Evolutionary conservation across 2,329 filamentous ascomycete genomes (phyloP), one percentile per base, ranked within the genome.

Genomic region (Phoma herbarum): DNA sequence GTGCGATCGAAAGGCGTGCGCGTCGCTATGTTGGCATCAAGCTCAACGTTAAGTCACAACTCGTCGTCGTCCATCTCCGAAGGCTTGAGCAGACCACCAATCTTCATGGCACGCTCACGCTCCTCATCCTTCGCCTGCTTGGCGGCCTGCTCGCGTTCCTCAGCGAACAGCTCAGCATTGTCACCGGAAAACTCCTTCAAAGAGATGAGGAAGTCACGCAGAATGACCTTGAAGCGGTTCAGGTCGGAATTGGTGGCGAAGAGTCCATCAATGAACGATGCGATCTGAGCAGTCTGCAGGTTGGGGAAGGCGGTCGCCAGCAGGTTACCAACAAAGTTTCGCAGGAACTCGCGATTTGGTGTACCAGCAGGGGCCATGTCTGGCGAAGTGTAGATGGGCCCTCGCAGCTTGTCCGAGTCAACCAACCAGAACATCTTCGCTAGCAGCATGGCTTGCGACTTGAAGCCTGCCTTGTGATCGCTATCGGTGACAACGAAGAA

Each of bases 381-480:
- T 4, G 88, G 83, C 12, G 73, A 71, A 18, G 87, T 86, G 79
- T 97, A 99, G 66, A 99, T 92, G 0, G 94, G 94, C 5, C 93
- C 92, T 72, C 92, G 89, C 57, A 99, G 93, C 84, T 97, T 97
- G 53, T 93, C 90, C 26, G 87, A 84, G 67, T 93, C 87, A n/a
- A 97, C 88, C 56, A 97, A 93, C 83, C 93, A 96, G 81, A 99
- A 97, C 86, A 99, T 93, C 73, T 93, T 91, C 70, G 95, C 93
- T 61, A 99, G 82, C 47, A 99, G 83, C 86, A 95, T 90, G 3
- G 93, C 93, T 81, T 99, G 95, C 9, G 93, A 95, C 84, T 99
- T 99, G 84, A 99, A 99, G 0, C 95, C 95, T 61, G 95, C 95
- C 83, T 99, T 99, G 85, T 99, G 95, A 71, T 99, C 95, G 60